Base-by-base conservation (phyloP, 2,329 filamentous ascomycete species). In the Neopestalotiopsis sp. region DNA sequence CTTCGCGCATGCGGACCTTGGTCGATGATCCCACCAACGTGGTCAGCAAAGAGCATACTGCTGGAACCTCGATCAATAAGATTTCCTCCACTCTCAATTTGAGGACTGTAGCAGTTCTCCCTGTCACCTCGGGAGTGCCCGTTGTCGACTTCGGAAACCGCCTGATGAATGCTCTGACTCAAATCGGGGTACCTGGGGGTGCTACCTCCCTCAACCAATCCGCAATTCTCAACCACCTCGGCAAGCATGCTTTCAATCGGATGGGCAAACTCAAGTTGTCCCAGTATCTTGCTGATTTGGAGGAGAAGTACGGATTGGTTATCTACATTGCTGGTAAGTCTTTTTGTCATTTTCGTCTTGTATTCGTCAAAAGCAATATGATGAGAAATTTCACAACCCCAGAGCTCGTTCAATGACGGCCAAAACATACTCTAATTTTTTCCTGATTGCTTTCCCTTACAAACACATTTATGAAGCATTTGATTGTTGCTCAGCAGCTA, bases 231-330 rank as follows among this genome's bases (percentile, higher is more conserved):
- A 97, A 97, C 73, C 97, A 99, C 78, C 87, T 99, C 1, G 96
- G 97, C 34, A 92, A 96, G 71, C 94, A 99, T 80, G 96, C 97
- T 0, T 99, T 99, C 79, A 98, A 93, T 81, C 93, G 92, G 74
- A 98, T 99, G 92, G 96, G 96, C 5, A 98, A 98, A 80, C 84
- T 99, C 34, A 98, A 97, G 80, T 84, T 99, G 6, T 94, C 95
- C 1, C 95, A 99, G 74, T 99, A 99, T 76, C 87, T 99, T 64
- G 96, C 97, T 2, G 96, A 99, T 76, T 85, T 99, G 12, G 96
- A 99, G 81, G 96, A 99, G 81, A 97, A 97, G 78, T 98, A 97
- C 75, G 94, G 95, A 1, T 89, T 99, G 74, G 94, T 99, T 1
- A 85, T 99, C 7, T 99, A 99, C 77, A 91, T 99, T 69, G 96